Conservation (phyloP, 345 rosid species). For the Salix exigua region DNA sequence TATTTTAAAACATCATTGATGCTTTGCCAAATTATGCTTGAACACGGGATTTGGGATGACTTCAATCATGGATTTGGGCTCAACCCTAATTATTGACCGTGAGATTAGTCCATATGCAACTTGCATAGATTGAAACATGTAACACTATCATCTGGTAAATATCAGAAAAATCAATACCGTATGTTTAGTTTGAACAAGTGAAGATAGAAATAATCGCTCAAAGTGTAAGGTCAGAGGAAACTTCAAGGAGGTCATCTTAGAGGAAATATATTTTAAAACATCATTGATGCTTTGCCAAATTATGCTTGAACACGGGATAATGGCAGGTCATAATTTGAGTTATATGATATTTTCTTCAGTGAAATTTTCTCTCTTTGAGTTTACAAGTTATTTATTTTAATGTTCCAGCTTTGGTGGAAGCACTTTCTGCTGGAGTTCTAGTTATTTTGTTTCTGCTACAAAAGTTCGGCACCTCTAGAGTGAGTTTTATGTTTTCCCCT, state of each 20-base stretch:
- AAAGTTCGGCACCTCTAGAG: slow-evolving; percentile 75
- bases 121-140: background rate
- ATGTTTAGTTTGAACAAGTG: background rate
- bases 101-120: background rate
- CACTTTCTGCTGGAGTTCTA: slow-evolving; percentile 66
- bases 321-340: background rate
- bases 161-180: background rate
- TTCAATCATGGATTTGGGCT: background rate
- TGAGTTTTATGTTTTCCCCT: slow-evolving; percentile 84
- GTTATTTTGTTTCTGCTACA: slow-evolving; percentile 69
- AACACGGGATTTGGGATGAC: background rate
- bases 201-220: background rate
- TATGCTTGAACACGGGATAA: background rate
- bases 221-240: background rate
- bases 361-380: background rate
- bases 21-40: background rate
- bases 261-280: background rate
- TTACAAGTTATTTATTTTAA: background rate
- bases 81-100: background rate
- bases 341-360: background rate
- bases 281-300: background rate
- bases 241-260: background rate
- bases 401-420: slow-evolving; percentile 67
- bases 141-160: background rate
- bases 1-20: background rate